Conservation (phyloP, 208 protist genomes). For the Acanthamoeba lenticulata region DNA sequence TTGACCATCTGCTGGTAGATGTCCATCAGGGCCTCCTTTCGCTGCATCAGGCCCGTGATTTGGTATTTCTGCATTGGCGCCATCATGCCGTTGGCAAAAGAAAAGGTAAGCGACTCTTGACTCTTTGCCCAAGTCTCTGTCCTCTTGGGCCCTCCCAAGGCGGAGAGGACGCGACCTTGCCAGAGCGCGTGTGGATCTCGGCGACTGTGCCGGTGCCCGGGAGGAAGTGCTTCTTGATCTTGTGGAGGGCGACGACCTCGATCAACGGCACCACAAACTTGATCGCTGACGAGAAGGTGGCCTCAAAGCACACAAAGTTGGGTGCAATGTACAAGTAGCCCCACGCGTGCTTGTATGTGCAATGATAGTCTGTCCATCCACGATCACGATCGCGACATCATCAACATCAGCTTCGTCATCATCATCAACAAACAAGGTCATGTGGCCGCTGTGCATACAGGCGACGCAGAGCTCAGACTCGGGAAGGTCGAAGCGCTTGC, state of each 20-base stretch:
- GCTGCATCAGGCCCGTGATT: background rate
- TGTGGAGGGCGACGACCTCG: too few species aligned
- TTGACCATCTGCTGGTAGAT: slow-evolving; percentile 27
- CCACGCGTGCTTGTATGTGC: background rate
- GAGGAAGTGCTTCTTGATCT: slow-evolving; percentile 10
- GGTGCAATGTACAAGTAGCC: background rate
- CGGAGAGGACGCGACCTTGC: background rate
- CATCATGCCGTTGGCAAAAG: background rate
- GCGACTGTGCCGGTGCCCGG: background rate
- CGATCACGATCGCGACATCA: background rate
- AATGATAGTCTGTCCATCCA: background rate
- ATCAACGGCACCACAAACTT: too few species aligned
- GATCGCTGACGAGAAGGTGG: background rate
- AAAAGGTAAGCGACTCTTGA: background rate
- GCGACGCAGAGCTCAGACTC: background rate
- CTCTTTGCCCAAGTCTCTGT: background rate
- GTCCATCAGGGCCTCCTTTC: background rate
- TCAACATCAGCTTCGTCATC: background rate
- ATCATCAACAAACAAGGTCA: too few species aligned
- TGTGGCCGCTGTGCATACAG: background rate
- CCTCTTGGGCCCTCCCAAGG: background rate
- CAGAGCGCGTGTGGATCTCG: background rate
- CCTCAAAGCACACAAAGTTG: background rate
- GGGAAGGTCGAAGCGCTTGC: background rate
- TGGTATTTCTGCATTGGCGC: background rate